Base-by-base conservation (phyloP, 2,329 filamentous ascomycete species). In the Stachybotrys elegans region DNA sequence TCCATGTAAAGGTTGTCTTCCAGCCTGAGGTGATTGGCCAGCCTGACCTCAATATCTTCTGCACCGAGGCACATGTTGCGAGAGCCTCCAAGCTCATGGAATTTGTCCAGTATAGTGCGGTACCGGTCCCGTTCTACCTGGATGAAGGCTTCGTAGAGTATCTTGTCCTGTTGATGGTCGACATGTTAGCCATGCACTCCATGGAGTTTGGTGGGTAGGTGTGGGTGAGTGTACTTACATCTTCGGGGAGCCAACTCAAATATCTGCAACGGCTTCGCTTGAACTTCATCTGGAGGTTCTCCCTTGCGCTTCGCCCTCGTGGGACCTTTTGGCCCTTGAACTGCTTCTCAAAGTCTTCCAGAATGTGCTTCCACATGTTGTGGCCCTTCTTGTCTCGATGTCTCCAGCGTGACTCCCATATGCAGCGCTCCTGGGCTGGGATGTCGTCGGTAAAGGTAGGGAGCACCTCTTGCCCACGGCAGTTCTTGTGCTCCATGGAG, bases 361-460 rank as follows among this genome's bases (percentile, higher is more conserved):
- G 66, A 45, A 81, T 78, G 31, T 67, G 64, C 20, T 76, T 70
- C 77, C 77, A 81, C 75, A 80, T 80, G 25, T 76, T 74, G 49
- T 76, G 75, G 14, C 77, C 76, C 51, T 75, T 76, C 42, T 69
- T 65, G 17, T 68, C 53, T 14, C 68, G 60, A 50, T 71, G 67
- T 20, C 68, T 55, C 55, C 68, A 70, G 12, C 75, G 66, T n/a
- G 73, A 66, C 21, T 73, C 62, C 40, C 78, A 72, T 23, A 81
- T 67, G 42, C 61, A 74, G 19, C 64, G 65, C 47, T 76, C 71
- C 25, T 76, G 69, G 3, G 70, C 65, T 2, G 72, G 71, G 21
- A 73, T 72, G 16, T 65, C 65, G 19, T 62, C 57, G 43, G 70
- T 71, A 35, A 79, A 62, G 3, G 53, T 60, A 19, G 69, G 65